These are phyloP conservation scores for Selaginella moellendorffii DNA, from an alignment of 75 land plant genomes.

Conservation along the genomic window DNA sequence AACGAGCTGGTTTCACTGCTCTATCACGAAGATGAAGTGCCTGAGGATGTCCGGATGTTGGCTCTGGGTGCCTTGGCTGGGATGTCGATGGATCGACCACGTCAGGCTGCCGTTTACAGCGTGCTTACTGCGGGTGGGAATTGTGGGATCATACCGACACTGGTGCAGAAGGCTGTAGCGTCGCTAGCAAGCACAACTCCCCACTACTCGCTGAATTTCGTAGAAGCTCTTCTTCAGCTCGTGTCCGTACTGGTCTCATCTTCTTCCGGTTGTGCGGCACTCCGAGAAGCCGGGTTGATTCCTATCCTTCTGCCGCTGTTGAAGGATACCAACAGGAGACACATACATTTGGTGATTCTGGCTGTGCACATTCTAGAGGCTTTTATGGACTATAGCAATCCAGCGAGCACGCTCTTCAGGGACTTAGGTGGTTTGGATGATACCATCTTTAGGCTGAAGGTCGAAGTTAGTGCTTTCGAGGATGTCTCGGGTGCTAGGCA, in stretches of 20 bases:
- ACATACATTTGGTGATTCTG: slow-evolving; percentile 6
- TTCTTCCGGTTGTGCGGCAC: slow-evolving; percentile 28
- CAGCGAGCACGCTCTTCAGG: slow-evolving; percentile 62
- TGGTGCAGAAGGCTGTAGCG: slow-evolving; percentile 81
- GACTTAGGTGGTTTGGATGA: slow-evolving; percentile 89
- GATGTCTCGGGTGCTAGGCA: not conserved
- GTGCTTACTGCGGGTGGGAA: slow-evolving; percentile 79
- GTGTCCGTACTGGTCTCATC: slow-evolving; percentile 76
- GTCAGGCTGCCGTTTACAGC: slow-evolving; percentile 50
- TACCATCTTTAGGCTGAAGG: slow-evolving; percentile 50
- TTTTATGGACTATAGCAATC: slow-evolving; percentile 16
- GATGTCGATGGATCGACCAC: slow-evolving; percentile 69
- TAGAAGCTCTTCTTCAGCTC: slow-evolving; percentile 72
- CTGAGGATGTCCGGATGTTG: slow-evolving; percentile 55
- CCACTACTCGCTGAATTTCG: slow-evolving; percentile 56
- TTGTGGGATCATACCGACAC: slow-evolving; percentile 65
- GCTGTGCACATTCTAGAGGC: slow-evolving; percentile 17
- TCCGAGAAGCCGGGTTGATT: slow-evolving; percentile 12
- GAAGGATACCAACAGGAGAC: slow-evolving; percentile 9
- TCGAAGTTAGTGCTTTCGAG: slow-evolving; percentile 36
- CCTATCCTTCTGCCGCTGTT: slow-evolving; percentile 14
- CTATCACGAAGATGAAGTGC: slow-evolving; percentile 63
- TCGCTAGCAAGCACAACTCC: slow-evolving; percentile 37
- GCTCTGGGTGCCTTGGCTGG: slow-evolving; percentile 62
- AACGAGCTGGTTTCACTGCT: slow-evolving; percentile 70